Percentiles rank a stretch among this genome's conserved stretches.
Evolutionary conservation across 2,329 filamentous ascomycete species (phyloP).

Genomic region (Verticillium albo-atrum): DNA sequence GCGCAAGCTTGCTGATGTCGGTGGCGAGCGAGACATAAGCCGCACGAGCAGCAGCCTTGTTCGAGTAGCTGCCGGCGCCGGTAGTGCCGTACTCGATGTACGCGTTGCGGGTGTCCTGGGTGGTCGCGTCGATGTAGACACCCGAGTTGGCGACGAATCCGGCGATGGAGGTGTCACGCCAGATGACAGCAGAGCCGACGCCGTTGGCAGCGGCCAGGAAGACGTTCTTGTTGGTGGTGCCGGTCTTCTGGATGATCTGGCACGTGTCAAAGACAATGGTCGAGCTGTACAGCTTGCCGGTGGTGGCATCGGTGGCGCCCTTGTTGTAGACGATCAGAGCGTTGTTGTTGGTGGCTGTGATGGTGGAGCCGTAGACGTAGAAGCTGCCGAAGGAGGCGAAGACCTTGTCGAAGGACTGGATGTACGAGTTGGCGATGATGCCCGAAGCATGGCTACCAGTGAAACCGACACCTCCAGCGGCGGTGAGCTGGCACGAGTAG

Average conservation of each 20-base stretch:
- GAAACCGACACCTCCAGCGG: conserved; percentile 24
- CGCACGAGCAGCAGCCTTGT: conserved; percentile 26
- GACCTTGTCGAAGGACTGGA: conserved; percentile 36
- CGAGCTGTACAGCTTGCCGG: conserved; percentile 27
- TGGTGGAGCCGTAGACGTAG: conserved; percentile 37
- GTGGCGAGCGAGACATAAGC: conserved; percentile 28
- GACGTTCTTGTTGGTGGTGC: conserved; percentile 30
- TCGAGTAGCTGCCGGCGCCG: conserved; percentile 33
- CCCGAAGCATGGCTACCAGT: conserved; percentile 24
- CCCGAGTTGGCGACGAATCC: conserved; percentile 30
- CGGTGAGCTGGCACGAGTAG: conserved; percentile 38
- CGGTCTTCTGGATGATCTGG: conserved; percentile 25
- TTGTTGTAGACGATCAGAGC: conserved; percentile 33
- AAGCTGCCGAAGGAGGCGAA: conserved; percentile 33
- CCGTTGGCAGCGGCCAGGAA: conserved; percentile 36
- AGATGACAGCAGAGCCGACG: conserved; percentile 33
- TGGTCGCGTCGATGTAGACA: conserved; percentile 21
- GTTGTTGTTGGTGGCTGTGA: conserved; percentile 29
- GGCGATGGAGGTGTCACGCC: conserved; percentile 30
- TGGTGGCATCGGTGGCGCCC: conserved; percentile 18
- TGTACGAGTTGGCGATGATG: conserved; percentile 37
- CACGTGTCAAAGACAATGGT: conserved; percentile 35
- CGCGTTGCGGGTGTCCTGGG: conserved; percentile 25
- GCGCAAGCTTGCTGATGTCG: conserved; percentile 23
- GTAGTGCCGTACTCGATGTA: conserved; percentile 37